Conservation (phyloP, 176 grass and related monocot genomes). For the Poa annua region DNA sequence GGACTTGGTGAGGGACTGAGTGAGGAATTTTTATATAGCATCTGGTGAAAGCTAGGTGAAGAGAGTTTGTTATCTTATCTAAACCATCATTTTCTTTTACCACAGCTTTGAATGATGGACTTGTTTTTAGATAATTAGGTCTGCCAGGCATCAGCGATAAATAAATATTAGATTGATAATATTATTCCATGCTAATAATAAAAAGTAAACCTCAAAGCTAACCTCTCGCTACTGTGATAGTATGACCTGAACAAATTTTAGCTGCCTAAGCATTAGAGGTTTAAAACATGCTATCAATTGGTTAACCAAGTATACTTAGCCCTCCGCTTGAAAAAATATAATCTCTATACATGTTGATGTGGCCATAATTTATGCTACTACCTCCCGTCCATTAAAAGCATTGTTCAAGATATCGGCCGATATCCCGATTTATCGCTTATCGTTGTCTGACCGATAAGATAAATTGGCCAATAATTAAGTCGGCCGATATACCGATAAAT, state of each 20-base stretch:
- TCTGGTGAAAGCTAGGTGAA: slow-evolving; percentile 40
- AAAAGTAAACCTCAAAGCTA: neutral
- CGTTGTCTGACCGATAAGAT: too few relatives aligned
- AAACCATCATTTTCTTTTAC: neutral
- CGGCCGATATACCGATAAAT: too few relatives aligned
- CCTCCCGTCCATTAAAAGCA: too few relatives aligned
- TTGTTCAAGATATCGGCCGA: too few relatives aligned
- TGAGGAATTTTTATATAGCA: slow-evolving; percentile 21
- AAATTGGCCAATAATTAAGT: too few relatives aligned
- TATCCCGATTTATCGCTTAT: too few relatives aligned
- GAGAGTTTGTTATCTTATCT: slow-evolving; percentile 9
- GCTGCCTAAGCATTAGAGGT: neutral
- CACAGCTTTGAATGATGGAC: neutral
- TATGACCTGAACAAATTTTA: neutral
- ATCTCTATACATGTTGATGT: too few relatives aligned
- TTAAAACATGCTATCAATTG: neutral
- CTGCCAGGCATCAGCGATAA: neutral
- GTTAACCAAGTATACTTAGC: too few relatives aligned
- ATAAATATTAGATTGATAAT: neutral
- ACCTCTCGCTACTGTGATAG: too few relatives aligned
- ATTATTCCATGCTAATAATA: neutral
- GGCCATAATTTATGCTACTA: too few relatives aligned
- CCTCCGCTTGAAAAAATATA: too few relatives aligned
- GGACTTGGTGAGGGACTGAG: slow-evolving; percentile 27
- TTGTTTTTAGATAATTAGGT: too few relatives aligned